phyloP scores from a whole-genome alignment of 192 early-diverging fungal species.

The Cladochytrium replicatum region DNA sequence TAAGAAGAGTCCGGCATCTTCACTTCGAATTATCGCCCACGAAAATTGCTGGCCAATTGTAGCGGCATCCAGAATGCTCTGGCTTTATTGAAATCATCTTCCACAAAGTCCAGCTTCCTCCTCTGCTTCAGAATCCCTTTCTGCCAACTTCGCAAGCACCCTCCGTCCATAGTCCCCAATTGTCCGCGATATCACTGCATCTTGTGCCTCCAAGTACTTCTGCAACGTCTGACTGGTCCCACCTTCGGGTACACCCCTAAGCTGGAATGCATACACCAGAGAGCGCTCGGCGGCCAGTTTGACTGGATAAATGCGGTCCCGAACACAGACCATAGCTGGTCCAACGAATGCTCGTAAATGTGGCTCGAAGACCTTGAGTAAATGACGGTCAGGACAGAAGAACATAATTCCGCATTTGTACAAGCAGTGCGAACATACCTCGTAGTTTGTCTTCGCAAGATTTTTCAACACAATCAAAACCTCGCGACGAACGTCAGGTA shows the following conservation, averaged over 20 bases:
- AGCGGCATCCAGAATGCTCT: no score
- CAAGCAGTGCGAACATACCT: slow-evolving; percentile 11
- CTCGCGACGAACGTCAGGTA: slow-evolving; percentile 26
- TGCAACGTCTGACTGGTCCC: slow-evolving; percentile 16
- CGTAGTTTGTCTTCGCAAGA: slow-evolving; percentile 30
- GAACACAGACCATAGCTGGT: slow-evolving; percentile 58
- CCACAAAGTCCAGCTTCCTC: no score
- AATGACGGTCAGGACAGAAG: slow-evolving; percentile 24
- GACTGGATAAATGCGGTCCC: slow-evolving; percentile 70
- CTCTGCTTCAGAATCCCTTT: slow-evolving; percentile 36
- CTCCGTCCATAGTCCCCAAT: slow-evolving; percentile 39
- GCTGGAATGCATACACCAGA: slow-evolving; percentile 56
- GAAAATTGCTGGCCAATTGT: no score
- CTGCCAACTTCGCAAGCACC: slow-evolving; percentile 39
- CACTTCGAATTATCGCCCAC: no score
- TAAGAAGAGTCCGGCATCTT: no score
- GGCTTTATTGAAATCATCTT: no score
- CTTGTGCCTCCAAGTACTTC: slow-evolving; percentile 25
- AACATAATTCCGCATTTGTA: not conserved
- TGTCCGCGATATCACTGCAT: slow-evolving; percentile 27
- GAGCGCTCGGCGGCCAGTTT: slow-evolving; percentile 81
- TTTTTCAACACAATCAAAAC: slow-evolving; percentile 33
- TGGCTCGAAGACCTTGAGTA: slow-evolving; percentile 35
- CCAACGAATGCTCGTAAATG: slow-evolving; percentile 46
- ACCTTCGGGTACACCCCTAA: slow-evolving; percentile 40